Evolutionary conservation across 1,139 yeast species (phyloP), one percentile per base, ranked within the genome.

Genomic region (Debaryomyces subglobosus): DNA sequence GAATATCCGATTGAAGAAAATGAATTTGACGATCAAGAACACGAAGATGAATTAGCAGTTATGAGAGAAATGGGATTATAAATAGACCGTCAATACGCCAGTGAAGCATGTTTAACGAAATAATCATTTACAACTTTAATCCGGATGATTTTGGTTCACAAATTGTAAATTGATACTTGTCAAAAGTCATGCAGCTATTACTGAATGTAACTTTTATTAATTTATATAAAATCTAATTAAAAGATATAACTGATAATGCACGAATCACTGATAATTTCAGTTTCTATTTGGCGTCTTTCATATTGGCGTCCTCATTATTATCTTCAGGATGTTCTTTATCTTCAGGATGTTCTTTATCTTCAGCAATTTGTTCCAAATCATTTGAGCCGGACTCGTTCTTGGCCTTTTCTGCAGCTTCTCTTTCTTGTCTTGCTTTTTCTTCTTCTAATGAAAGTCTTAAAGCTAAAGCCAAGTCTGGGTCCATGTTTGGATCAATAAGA

Each of bases 381-480:
- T 51, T 53, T 18, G 52, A 45, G 24, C 42, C 46, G 27, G 57
- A 53, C 45, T 65, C 63, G 34, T 62, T 56, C 53, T 71, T 76
- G 39, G 72, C 78, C 61, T 62, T 64, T 43, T 69, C 76, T 1
- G 66, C 65, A 2, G 75, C 71, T 66, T 80, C 84, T 58, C 84
- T 72, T 57, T 85, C 92, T 62, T 86, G 94, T 64, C 96, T 78
- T 34, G 86, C 81, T 61, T 83, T 84, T 61, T 88, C 96, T 62
- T 89, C 96, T 62, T 89, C 96, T 53, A 89, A 74, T 2, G 95
- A 87, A 69, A 89, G 80, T 61, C 96, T 79, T 59, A 94, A 81
- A 0, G 98, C 99, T 75, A 94, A 79, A 1, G 98, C 99, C 63
- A 94, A 82, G 68, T 95, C 99, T 23, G 99, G 99, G 61, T 94